Conservation (phyloP, 2,329 filamentous ascomycete species). For the Myriosclerotinia duriaeana region DNA sequence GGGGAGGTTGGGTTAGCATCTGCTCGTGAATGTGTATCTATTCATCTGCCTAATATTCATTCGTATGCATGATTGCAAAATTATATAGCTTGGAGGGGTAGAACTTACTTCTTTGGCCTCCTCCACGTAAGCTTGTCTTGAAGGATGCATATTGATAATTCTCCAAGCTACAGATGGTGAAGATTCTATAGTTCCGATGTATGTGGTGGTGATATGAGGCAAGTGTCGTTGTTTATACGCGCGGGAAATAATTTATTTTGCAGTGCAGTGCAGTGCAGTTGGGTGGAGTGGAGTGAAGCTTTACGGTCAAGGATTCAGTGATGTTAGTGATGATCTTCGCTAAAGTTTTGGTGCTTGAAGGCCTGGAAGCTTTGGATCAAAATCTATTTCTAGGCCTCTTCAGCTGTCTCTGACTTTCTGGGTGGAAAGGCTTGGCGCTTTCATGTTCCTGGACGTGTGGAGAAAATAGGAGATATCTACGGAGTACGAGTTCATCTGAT, state of each 20-base stretch:
- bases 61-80: neutral
- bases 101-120: slow-evolving; percentile 68
- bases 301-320: slow-evolving; percentile 11
- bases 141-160: slow-evolving; percentile 68
- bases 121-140: slow-evolving; percentile 91
- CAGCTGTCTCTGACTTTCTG: no score
- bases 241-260: slow-evolving; percentile 1
- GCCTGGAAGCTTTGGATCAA: slow-evolving; percentile 1
- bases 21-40: neutral
- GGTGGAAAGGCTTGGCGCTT: slow-evolving; percentile 5
- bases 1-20: slow-evolving; percentile 23
- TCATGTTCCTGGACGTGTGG: neutral
- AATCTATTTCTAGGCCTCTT: neutral
- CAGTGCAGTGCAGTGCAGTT: neutral
- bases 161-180: neutral
- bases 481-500: neutral
- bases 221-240: slow-evolving; percentile 4
- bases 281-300: slow-evolving; percentile 1
- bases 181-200: neutral
- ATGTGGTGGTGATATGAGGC: neutral
- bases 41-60: slow-evolving; percentile 15
- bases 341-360: slow-evolving; percentile 8
- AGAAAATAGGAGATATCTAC: neutral
- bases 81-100: slow-evolving; percentile 16
- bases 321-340: slow-evolving; percentile 19